Evolutionary conservation across 169 alveolate genomes (phyloP).

Genomic region (Cryptosporidium xiaoi): DNA sequence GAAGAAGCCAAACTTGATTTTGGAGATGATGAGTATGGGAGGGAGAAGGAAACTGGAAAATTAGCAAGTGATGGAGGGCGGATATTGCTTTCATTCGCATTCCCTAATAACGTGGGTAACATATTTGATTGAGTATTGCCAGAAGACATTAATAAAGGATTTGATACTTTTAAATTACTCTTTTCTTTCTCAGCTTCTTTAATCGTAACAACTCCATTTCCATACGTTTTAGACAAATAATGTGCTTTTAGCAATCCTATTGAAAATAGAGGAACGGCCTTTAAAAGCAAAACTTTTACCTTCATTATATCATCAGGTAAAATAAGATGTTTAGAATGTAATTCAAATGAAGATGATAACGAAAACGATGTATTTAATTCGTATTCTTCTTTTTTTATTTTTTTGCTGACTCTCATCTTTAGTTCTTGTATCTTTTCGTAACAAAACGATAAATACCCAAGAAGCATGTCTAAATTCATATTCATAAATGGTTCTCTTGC

Average conservation of each 20-base stretch:
- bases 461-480: slow-evolving; percentile 74
- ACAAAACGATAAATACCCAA: slow-evolving; percentile 50
- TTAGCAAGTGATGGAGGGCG: too few species aligned
- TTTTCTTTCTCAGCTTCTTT: not conserved
- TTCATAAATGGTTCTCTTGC: slow-evolving; percentile 79
- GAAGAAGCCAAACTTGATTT: slow-evolving; percentile 1
- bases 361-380: not conserved
- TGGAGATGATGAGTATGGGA: slow-evolving; percentile 19
- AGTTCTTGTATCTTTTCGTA: slow-evolving; percentile 16
- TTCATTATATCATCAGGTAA: slow-evolving; percentile 64
- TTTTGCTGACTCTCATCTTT: not conserved
- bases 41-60: not conserved
- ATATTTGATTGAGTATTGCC: too few species aligned
- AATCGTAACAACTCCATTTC: too few species aligned
- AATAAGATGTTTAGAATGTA: slow-evolving; percentile 55
- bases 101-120: too few species aligned
- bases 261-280: slow-evolving; percentile 44
- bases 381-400: not conserved
- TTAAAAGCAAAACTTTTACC: slow-evolving; percentile 44
- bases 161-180: too few species aligned
- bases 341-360: slow-evolving; percentile 5
- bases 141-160: not conserved
- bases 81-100: too few species aligned
- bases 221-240: too few species aligned
- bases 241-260: slow-evolving; percentile 35